Evolutionary conservation across 345 rosid species (phyloP).

Genomic region (Erodium maritimum): DNA sequence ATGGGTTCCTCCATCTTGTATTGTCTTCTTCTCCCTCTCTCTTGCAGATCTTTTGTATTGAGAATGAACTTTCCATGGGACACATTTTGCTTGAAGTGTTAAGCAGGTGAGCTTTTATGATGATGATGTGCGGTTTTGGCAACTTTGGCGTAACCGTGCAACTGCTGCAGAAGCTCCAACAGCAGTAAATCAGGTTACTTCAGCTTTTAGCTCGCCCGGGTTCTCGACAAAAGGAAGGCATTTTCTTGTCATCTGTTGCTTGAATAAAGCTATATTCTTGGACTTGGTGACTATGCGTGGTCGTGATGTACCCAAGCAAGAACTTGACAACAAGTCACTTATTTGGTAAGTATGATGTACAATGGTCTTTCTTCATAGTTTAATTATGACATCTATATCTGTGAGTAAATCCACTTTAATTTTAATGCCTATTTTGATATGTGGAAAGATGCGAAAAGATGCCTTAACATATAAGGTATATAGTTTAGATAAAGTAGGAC

Average conservation of each 20-base stretch:
- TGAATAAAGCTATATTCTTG: conserved; percentile 88
- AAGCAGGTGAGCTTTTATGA: conserved; percentile 94
- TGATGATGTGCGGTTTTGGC: conserved; percentile 93
- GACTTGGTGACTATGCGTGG: conserved; percentile 98
- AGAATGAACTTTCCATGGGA: conserved; percentile 3
- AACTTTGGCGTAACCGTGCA: conserved; percentile 82
- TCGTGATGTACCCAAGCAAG: conserved; percentile 93
- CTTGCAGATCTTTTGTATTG: neutral
- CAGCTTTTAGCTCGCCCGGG: conserved; percentile 70
- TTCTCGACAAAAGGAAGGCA: conserved; percentile 90
- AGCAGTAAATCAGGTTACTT: conserved; percentile 71
- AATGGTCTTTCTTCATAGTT: too few relatives aligned
- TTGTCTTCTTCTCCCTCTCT: neutral
- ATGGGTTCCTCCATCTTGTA: neutral
- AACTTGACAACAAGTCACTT: conserved; percentile 86
- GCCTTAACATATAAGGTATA: too few relatives aligned
- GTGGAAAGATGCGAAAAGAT: too few relatives aligned
- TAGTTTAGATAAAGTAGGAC: too few relatives aligned
- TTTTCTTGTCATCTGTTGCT: conserved; percentile 93
- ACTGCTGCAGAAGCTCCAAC: conserved; percentile 96
- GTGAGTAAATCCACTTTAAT: too few relatives aligned
- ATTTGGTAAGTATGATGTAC: conserved; percentile 47
- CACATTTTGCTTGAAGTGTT: conserved; percentile 38
- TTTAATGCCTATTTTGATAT: too few relatives aligned
- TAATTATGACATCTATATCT: too few relatives aligned